These are phyloP conservation scores for Solanum rostratum DNA, from an alignment of 257 asterid species.

Conservation along the genomic window DNA sequence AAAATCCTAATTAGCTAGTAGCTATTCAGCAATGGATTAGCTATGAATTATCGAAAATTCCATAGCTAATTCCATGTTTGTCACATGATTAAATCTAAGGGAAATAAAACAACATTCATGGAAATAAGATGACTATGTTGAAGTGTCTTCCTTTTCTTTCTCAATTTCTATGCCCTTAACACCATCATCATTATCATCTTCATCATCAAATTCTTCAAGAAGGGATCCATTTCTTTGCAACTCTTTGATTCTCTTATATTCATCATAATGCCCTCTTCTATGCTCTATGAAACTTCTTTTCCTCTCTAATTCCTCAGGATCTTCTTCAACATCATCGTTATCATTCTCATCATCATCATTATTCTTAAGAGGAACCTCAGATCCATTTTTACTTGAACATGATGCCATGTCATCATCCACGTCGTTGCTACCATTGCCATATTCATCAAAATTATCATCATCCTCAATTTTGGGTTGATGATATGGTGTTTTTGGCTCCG, in stretches of 20 bases:
- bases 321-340: not conserved
- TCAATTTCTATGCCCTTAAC: not conserved
- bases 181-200: not conserved
- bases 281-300: not conserved
- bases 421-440: conserved; percentile 1
- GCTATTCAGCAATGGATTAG: too few species aligned
- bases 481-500: conserved; percentile 63
- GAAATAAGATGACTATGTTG: not conserved
- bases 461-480: conserved; percentile 45
- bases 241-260: conserved; percentile 2
- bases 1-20: too few species aligned
- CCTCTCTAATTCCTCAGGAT: not conserved
- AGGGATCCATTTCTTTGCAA: not conserved
- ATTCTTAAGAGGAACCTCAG: not conserved
- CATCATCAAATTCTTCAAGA: not conserved
- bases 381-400: not conserved
- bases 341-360: not conserved
- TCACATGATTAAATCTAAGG: not conserved
- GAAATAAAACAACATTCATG: not conserved
- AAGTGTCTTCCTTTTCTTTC: not conserved
- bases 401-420: not conserved
- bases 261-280: conserved; percentile 3
- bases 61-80: too few species aligned
- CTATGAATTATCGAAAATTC: too few species aligned
- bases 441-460: conserved; percentile 1